Conservation (phyloP, 2,329 filamentous ascomycete genomes). For the Monilinia fructicola region DNA sequence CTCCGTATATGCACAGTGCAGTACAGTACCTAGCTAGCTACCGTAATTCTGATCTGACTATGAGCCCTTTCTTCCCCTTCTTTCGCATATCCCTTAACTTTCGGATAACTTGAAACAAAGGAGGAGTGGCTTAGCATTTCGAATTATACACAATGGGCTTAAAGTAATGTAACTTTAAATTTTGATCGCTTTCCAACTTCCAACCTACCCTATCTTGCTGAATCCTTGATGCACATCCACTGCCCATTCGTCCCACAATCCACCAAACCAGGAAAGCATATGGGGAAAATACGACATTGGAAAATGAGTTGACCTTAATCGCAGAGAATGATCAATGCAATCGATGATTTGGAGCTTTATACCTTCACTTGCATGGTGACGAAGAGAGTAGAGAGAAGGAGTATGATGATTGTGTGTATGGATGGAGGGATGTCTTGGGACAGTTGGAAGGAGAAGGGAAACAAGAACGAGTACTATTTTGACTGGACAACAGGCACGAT, state of each 20-base stretch:
- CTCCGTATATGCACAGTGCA: no score
- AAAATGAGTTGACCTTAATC: conserved; percentile 1
- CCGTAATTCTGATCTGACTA: background rate
- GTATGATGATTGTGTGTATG: background rate
- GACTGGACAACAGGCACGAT: background rate
- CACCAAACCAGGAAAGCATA: background rate
- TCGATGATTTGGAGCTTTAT: background rate
- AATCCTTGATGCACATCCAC: conserved; percentile 14
- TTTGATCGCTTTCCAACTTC: conserved; percentile 11
- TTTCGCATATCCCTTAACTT: background rate
- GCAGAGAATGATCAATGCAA: background rate
- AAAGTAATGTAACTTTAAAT: conserved; percentile 1
- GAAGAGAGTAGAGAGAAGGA: background rate
- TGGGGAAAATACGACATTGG: conserved; percentile 15
- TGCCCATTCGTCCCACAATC: background rate
- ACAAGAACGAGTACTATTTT: background rate
- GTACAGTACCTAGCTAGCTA: background rate
- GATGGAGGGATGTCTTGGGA: background rate
- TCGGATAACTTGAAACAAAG: background rate
- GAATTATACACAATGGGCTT: background rate
- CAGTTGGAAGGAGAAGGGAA: background rate
- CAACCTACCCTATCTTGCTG: background rate
- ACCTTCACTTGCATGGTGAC: background rate
- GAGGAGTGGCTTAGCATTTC: conserved; percentile 3
- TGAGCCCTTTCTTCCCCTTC: background rate